A percentile compares a stretch with the other conserved stretches of the same genome.
These are phyloP conservation scores for Annulohypoxylon nitens DNA, from an alignment of 495 filamentous ascomycete genomes.

Conservation along the genomic window DNA sequence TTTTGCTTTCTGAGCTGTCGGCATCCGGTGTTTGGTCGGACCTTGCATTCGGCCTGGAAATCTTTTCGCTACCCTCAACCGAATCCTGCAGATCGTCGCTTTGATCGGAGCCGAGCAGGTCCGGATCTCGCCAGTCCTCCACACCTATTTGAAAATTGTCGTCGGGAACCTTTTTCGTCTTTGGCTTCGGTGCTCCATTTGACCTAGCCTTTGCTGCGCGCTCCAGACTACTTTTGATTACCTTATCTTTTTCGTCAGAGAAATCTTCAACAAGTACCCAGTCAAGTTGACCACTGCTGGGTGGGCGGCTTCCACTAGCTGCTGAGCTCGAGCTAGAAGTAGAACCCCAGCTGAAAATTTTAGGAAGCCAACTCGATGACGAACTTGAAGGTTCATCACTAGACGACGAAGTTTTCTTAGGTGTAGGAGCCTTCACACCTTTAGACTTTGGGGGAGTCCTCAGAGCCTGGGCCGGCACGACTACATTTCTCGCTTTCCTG, in stretches of 20 bases:
- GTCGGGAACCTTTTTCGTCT: constrained; percentile 49
- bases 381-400: constrained; percentile 25
- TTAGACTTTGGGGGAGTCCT: constrained; percentile 39
- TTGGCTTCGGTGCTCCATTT: constrained; percentile 39
- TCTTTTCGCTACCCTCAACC: constrained; percentile 29
- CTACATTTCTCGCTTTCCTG: constrained; percentile 55
- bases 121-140: constrained; percentile 92
- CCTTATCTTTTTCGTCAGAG: constrained; percentile 66
- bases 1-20: constrained; percentile 50
- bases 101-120: constrained; percentile 67
- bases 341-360: constrained; percentile 66
- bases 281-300: constrained; percentile 85
- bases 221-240: constrained; percentile 54
- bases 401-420: constrained; percentile 27
- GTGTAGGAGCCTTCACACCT: constrained; percentile 24
- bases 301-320: constrained; percentile 67
- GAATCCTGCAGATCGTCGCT: constrained; percentile 35
- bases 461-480: constrained; percentile 40
- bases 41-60: constrained; percentile 43
- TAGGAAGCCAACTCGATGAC: constrained; percentile 65
- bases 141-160: constrained; percentile 92
- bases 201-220: constrained; percentile 51
- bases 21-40: constrained; percentile 30
- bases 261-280: constrained; percentile 80
- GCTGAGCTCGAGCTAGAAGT: constrained; percentile 48